Evolutionary conservation across 495 filamentous ascomycete species (phyloP), one percentile per base, ranked within the genome.

Genomic region (Aspergillus kassunensis): DNA sequence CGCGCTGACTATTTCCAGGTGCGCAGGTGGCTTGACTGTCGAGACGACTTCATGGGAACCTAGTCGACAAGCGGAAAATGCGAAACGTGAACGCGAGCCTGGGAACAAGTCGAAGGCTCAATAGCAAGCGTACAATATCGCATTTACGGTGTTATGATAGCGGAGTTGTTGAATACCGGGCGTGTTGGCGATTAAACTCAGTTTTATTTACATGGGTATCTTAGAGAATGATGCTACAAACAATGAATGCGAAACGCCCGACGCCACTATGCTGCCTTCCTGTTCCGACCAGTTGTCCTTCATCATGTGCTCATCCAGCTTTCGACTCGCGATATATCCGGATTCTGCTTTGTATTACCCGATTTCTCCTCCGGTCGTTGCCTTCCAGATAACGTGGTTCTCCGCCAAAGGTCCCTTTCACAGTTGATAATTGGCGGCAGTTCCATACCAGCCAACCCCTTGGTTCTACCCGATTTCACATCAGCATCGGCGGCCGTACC

Each of bases 31-130:
- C 48, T 82, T 92, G 65, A 87, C 78, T 54, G 86, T 91, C 9
- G 90, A 96, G 68, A 95, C 89, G 20, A 95, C 89, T 19, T 72
- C 78, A 42, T 92, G 87, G 87, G 88, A 93, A 49, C 65, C 63
- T 18, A 49, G 71, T 9, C 53, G 69, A 36, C 34, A 61, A 36
- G 62, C 59, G 44, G 64, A 70, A 46, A 51, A 63, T n/a, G 61
- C 57, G 48, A 59, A 54, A 24, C 59, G 60, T 29, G 59, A 63
- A 20, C 51, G 55, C 12, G 34, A 51, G 43, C 43, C 54, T 8
- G 47, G 44, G 23, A 27, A 25, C 2, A 41, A n/a, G 6, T 39
- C 45, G 30, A 55, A 58, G 21, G 44, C 30, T 11, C 43, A 27
- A 35, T 35, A n/a, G 21, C 15, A 37, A 36, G 29, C 20, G 20